Percentiles rank a stretch among this genome's conserved stretches.
Evolutionary conservation across 2,329 filamentous ascomycete species (phyloP).

Genomic region (Paraphoma sp.): DNA sequence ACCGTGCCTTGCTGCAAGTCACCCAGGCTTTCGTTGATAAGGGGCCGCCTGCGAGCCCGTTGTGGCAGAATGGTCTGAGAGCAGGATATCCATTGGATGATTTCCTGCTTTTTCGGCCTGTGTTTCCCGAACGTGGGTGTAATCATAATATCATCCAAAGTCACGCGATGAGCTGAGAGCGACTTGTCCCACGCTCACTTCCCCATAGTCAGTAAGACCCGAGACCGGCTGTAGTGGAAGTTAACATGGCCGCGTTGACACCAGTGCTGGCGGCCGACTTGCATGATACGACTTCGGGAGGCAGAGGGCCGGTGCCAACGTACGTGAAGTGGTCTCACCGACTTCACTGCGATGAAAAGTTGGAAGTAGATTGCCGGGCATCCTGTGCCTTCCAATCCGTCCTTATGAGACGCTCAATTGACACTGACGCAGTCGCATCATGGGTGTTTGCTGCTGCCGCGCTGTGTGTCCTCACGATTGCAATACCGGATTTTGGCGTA

Average conservation of each 20-base stretch:
- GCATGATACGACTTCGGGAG: not conserved
- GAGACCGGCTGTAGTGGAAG: not conserved
- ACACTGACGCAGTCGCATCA: conserved; percentile 20
- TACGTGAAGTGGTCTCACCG: not conserved
- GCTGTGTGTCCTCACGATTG: conserved; percentile 21
- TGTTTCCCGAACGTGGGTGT: not conserved
- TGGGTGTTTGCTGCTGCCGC: conserved; percentile 10
- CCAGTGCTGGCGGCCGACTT: not conserved
- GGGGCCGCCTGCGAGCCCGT: not conserved
- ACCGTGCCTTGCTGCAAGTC: not conserved
- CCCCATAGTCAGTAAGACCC: not conserved
- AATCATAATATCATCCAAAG: not conserved
- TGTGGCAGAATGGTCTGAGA: conserved; percentile 2
- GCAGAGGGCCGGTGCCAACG: not conserved
- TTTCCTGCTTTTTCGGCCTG: conserved; percentile 12
- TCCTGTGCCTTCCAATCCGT: conserved; percentile 1
- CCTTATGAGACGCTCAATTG: conserved; percentile 20
- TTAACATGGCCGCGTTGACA: not conserved
- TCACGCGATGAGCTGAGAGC: not conserved
- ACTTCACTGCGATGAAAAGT: not conserved
- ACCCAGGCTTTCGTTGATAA: not conserved
- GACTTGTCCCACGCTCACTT: not conserved
- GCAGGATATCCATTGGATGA: not conserved
- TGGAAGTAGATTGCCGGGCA: conserved; percentile 1
- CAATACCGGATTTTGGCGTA: conserved; percentile 15